Percentiles rank a stretch among this genome's conserved stretches.
Conservation (phyloP, 1,139 yeast species). For the Yamadazyma trypodendri region DNA sequence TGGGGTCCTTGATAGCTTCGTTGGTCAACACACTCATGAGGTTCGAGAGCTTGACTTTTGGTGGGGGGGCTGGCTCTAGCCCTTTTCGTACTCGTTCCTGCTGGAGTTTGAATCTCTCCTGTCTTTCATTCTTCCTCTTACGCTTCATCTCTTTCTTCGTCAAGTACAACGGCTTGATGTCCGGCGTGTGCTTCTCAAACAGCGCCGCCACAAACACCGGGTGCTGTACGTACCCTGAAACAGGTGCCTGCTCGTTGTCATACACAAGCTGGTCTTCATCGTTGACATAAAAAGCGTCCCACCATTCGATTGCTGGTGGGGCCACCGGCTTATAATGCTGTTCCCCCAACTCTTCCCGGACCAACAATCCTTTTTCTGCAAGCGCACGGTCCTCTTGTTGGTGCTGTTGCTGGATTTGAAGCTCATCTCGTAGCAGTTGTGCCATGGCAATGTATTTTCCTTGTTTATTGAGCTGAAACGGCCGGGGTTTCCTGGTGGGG, state of each 20-base stretch:
- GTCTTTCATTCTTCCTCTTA: conserved; percentile 69
- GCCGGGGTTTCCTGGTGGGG: conserved; percentile 23
- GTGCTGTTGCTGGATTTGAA: conserved; percentile 22
- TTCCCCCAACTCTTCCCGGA: conserved; percentile 53
- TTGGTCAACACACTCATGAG: conserved; percentile 83
- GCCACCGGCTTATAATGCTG: conserved; percentile 39
- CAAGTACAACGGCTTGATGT: conserved; percentile 50
- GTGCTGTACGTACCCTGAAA: conserved; percentile 72
- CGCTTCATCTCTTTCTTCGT: conserved; percentile 80
- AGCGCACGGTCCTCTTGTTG: conserved; percentile 15
- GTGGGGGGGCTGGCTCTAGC: conserved; percentile 82
- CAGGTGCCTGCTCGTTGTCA: conserved; percentile 47
- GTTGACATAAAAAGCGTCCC: conserved; percentile 60
- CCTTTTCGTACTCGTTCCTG: conserved; percentile 83
- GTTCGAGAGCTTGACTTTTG: conserved; percentile 80
- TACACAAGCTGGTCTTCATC: conserved; percentile 21
- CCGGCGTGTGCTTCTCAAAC: conserved; percentile 45
- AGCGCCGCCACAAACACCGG: conserved; percentile 53
- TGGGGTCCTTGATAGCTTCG: conserved; percentile 89
- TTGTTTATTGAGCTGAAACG: conserved; percentile 51
- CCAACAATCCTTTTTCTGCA: conserved; percentile 43
- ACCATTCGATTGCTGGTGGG: conserved; percentile 77
- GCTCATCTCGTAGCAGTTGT: conserved; percentile 37
- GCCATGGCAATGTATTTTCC: conserved; percentile 66
- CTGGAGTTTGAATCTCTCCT: conserved; percentile 59